Evolutionary conservation across 805 yeast genomes (phyloP).

Genomic region (Saccharomycopsis capsularis): DNA sequence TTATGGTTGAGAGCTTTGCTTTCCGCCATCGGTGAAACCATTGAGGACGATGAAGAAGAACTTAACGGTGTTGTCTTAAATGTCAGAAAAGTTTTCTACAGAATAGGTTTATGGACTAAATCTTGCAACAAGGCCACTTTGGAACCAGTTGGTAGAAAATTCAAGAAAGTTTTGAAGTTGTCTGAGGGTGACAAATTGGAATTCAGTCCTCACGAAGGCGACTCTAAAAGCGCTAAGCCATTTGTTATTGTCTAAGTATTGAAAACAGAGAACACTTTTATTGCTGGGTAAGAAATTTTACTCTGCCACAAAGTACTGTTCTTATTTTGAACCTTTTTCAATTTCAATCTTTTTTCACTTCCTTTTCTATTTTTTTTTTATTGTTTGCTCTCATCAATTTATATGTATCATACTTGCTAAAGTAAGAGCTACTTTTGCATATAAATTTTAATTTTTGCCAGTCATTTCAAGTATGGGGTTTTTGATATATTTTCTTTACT

Average conservation of each 20-base stretch:
- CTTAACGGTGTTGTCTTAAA: conserved; percentile 92
- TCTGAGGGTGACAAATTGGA: conserved; percentile 71
- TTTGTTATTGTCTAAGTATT: conserved; percentile 5
- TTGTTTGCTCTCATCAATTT: no score
- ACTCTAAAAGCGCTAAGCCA: conserved; percentile 9
- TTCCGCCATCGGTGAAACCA: conserved; percentile 91
- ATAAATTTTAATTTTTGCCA: no score
- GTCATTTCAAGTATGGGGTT: no score
- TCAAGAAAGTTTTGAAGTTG: conserved; percentile 78
- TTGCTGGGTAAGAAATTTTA: no score
- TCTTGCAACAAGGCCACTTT: conserved; percentile 59
- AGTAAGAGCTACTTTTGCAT: no score
- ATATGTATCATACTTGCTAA: no score
- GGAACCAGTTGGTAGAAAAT: conserved; percentile 73
- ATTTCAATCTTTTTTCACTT: no score
- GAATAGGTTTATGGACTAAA: conserved; percentile 91
- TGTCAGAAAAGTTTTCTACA: conserved; percentile 73
- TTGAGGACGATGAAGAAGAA: conserved; percentile 74
- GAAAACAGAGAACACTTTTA: background rate
- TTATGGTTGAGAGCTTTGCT: conserved; percentile 87
- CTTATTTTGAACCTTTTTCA: no score
- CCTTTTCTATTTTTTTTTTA: no score
- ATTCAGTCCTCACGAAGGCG: conserved; percentile 56
- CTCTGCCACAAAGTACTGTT: no score
- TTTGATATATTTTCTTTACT: no score